phyloP scores from a whole-genome alignment of 768 basidiomycete species.

The Cystoderma amianthinum region DNA sequence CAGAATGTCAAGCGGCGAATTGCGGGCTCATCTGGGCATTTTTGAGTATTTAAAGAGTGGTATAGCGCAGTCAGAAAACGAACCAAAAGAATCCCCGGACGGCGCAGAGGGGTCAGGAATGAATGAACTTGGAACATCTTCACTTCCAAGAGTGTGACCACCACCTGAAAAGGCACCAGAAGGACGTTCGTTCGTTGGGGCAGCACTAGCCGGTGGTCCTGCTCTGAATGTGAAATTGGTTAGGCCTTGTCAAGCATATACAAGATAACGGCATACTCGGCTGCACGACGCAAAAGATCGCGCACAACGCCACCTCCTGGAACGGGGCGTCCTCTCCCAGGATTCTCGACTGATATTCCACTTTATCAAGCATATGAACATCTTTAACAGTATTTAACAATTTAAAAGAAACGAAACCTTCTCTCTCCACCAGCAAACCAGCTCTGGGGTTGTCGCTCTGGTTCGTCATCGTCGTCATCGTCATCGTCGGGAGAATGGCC shows the following conservation, averaged over 20 bases:
- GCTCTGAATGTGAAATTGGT: conserved; percentile 17
- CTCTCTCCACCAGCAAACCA: conserved; percentile 96
- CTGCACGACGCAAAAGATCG: conserved; percentile 75
- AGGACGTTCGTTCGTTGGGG: conserved; percentile 6
- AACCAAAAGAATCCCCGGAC: conserved; percentile 17
- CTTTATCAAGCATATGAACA: conserved; percentile 29
- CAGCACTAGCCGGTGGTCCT: conserved; percentile 19
- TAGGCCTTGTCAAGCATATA: background rate
- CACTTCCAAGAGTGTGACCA: conserved; percentile 84
- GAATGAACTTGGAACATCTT: conserved; percentile 74
- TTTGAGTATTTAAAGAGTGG: background rate
- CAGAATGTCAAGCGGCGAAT: conserved; percentile 84
- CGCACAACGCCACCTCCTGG: conserved; percentile 58
- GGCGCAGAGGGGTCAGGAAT: conserved; percentile 66
- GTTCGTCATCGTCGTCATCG: conserved; percentile 44
- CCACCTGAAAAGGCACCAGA: conserved; percentile 53
- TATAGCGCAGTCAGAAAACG: background rate
- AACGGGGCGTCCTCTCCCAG: conserved; percentile 36
- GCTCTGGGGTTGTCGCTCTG: conserved; percentile 48
- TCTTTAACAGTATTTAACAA: background rate
- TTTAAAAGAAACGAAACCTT: conserved; percentile 42
- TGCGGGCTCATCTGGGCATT: conserved; percentile 39
- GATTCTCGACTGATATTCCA: conserved; percentile 86
- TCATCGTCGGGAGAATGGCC: conserved; percentile 42
- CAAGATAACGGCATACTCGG: conserved; percentile 44